Evolutionary conservation across 2,329 filamentous ascomycete species (phyloP), one percentile per base, ranked within the genome.

Genomic region (Penicillium sclerotiorum): DNA sequence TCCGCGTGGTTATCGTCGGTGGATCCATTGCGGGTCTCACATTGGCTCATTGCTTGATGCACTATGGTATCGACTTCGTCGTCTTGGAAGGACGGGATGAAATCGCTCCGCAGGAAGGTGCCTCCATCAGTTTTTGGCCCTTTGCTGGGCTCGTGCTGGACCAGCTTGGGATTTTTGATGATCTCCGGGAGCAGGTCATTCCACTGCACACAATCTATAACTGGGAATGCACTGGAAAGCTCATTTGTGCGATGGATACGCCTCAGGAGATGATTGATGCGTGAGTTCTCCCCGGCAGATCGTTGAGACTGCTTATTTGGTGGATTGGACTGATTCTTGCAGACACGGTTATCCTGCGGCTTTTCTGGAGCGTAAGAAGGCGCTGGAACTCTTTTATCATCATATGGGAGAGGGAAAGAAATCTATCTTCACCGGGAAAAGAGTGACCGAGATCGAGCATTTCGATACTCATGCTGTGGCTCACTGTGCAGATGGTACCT

Each of bases 261-360:
- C 7, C 7, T 28, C 25, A 12, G 25, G 12, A 28, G 12, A 28
- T 28, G 12, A 28, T 28, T 39, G 9, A 8, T 15, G 33, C 18
- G n/a, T n/a, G n/a, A n/a, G n/a, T n/a, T n/a, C n/a, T n/a, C n/a
- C n/a, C n/a, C n/a, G n/a, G n/a, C n/a, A n/a, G n/a, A n/a, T n/a
- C n/a, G n/a, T n/a, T n/a, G n/a, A n/a, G n/a, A n/a, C n/a, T n/a
- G n/a, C n/a, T n/a, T n/a, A n/a, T n/a, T n/a, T n/a, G n/a, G n/a
- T n/a, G n/a, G n/a, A n/a, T n/a, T n/a, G n/a, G 30, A 36, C 2
- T 25, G 20, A 1, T 36, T 17, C 1, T 5, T 25, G 7, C 27
- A 59, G 57, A 13, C 50, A 50, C 15, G 47, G 48, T 2, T 58
- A 52, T 41, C 41, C 44, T 1, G 36, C 45, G n/a, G 44, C 43